phyloP scores from a whole-genome alignment of 1,284 basidiomycete species.

The Puccinia sorghi region DNA sequence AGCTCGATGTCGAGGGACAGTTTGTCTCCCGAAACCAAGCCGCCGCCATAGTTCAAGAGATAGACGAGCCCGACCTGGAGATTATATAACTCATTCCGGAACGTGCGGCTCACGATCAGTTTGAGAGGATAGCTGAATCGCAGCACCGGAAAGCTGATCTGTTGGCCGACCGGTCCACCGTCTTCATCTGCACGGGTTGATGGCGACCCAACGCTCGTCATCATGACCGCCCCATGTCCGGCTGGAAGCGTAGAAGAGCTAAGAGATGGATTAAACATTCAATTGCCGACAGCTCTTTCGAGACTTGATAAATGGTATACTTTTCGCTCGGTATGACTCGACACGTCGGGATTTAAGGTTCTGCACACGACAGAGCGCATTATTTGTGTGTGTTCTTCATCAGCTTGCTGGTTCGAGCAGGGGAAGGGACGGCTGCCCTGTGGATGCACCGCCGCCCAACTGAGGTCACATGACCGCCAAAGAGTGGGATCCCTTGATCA shows the following conservation, averaged over 20 bases:
- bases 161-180: neutral
- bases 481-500: too few species aligned
- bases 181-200: neutral
- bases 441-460: too few species aligned
- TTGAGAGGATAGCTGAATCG: constrained; percentile 41
- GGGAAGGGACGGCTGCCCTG: too few species aligned
- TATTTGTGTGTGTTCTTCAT: too few species aligned
- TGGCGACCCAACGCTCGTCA: constrained; percentile 3
- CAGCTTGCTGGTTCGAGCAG: too few species aligned
- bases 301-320: too few species aligned
- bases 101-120: constrained; percentile 21
- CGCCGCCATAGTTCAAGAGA: constrained; percentile 40
- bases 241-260: constrained; percentile 6
- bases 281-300: neutral
- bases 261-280: neutral
- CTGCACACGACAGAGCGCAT: too few species aligned
- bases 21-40: constrained; percentile 21
- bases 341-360: too few species aligned
- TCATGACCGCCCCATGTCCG: constrained; percentile 20
- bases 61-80: constrained; percentile 34
- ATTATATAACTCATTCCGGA: constrained; percentile 11
- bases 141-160: constrained; percentile 27
- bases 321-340: too few species aligned
- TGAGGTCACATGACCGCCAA: too few species aligned
- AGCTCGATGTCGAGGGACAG: constrained; percentile 15